Percentiles rank a stretch among this genome's conserved stretches.
phyloP scores from a whole-genome alignment of 2,329 filamentous ascomycete genomes.

The Fusarium transvaalense region DNA sequence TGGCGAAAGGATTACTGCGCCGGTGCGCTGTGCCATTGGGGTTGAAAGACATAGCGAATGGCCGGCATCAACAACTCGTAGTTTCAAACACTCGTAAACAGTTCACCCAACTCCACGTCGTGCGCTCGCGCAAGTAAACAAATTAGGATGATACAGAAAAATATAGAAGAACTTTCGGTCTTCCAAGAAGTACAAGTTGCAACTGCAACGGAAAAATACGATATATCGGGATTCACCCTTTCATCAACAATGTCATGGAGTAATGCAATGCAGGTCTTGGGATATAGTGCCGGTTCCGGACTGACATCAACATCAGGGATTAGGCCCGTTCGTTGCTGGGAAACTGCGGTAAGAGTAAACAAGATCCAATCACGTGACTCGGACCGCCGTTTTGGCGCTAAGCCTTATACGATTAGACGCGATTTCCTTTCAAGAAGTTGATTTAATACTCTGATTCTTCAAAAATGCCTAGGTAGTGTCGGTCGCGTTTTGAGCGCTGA shows the following conservation, averaged over 20 bases:
- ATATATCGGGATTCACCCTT: slow-evolving; percentile 40
- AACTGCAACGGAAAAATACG: slow-evolving; percentile 45
- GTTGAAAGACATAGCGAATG: slow-evolving; percentile 53
- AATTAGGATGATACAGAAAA: slow-evolving; percentile 24
- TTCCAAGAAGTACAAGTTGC: slow-evolving; percentile 23
- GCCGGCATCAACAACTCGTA: slow-evolving; percentile 47
- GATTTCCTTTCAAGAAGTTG: slow-evolving; percentile 16
- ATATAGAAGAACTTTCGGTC: neutral
- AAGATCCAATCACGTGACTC: slow-evolving; percentile 45
- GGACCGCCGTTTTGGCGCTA: slow-evolving; percentile 15
- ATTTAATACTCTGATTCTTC: slow-evolving; percentile 16
- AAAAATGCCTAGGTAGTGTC: slow-evolving; percentile 6
- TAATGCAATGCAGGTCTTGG: slow-evolving; percentile 40
- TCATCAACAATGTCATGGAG: slow-evolving; percentile 47
- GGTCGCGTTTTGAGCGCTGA: slow-evolving; percentile 22
- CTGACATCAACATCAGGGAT: slow-evolving; percentile 40
- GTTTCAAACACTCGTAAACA: slow-evolving; percentile 36
- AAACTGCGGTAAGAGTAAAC: slow-evolving; percentile 46
- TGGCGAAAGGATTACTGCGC: slow-evolving; percentile 84
- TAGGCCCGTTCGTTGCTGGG: slow-evolving; percentile 47
- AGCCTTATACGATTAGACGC: slow-evolving; percentile 25
- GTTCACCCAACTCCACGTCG: slow-evolving; percentile 17
- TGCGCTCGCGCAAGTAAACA: slow-evolving; percentile 46
- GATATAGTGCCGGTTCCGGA: slow-evolving; percentile 28
- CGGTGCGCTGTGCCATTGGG: slow-evolving; percentile 67